Base-by-base conservation (phyloP, 495 filamentous ascomycete genomes). In the Xylaria grammica region DNA sequence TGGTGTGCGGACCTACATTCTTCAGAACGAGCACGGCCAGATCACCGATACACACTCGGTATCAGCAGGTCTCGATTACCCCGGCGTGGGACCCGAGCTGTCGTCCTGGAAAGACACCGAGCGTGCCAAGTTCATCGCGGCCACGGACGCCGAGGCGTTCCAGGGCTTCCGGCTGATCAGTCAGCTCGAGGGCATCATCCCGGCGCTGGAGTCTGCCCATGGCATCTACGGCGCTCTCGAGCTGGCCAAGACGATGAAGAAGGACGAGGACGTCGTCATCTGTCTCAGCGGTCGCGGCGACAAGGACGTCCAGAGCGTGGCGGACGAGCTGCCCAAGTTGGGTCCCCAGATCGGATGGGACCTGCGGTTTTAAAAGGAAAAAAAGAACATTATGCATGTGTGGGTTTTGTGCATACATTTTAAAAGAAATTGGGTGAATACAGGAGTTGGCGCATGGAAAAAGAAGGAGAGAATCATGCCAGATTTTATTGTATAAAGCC, bases 231-330 rank as follows among this genome's bases (percentile, higher is more conserved):
- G 93, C 17, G 92, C 91, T 22, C 79, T 98, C 58, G 86, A 97
- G 73, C 78, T 98, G 29, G 96, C 95, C 38, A 97, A 94, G 86
- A 89, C 87, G 63, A 93, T 98, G 93, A 80, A 84, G 44, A 90
- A 91, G 82, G 94, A 86, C 29, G 78, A 97, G 78, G 91, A 97
- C 75, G 81, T 99, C 20, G 94, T 99, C n/a, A 91, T 99, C 40
- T 97, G 94, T 78, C 73, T 99, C 29, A 92, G 89, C 70, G 95
- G 95, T 17, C 84, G 95, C 67, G 95, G 95, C 40, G 95, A 99
- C 73, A 99, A 99, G 85, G 95, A 99, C 76, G 95, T 99, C 42
- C 93, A 98, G 87, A 96, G 91, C 72, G 94, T 99, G 42, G 95
- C 95, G 2, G 95, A 99, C 64, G 92, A 96, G 77, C 79, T 99